phyloP scores from a whole-genome alignment of 176 grass and related monocot genomes.

The Triticum timopheevii region DNA sequence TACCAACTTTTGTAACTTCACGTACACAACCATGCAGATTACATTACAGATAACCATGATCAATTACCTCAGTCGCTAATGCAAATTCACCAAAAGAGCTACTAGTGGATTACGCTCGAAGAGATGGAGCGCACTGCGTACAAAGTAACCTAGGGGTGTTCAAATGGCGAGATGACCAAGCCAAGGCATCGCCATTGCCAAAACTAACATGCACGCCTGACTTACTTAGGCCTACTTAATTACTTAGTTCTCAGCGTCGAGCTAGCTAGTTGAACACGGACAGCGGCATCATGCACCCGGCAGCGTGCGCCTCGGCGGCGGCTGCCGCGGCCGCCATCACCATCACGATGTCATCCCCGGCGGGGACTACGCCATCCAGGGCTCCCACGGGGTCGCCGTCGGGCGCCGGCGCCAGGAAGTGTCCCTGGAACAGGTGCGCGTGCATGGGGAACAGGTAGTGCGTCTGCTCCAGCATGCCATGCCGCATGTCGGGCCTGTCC shows the following conservation, averaged over 20 bases:
- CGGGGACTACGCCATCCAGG: neutral
- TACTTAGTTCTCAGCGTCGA: neutral
- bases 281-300: conserved; percentile 44
- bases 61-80: neutral
- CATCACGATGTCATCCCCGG: conserved; percentile 31
- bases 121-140: neutral
- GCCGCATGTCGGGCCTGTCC: neutral
- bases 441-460: conserved; percentile 44
- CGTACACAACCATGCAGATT: neutral
- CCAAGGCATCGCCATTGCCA: neutral
- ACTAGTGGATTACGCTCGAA: neutral
- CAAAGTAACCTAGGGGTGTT: neutral
- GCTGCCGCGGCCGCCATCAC: conserved; percentile 35
- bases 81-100: neutral
- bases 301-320: conserved; percentile 38
- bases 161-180: neutral
- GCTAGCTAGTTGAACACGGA: conserved; percentile 47
- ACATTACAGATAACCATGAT: neutral
- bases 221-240: neutral
- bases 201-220: neutral
- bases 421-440: conserved; percentile 43
- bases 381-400: neutral
- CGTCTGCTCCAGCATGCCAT: neutral
- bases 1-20: neutral
- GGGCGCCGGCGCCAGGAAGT: conserved; percentile 21